Base-by-base conservation (phyloP, 2,329 filamentous ascomycete species). In the Colletotrichum plurivorum region DNA sequence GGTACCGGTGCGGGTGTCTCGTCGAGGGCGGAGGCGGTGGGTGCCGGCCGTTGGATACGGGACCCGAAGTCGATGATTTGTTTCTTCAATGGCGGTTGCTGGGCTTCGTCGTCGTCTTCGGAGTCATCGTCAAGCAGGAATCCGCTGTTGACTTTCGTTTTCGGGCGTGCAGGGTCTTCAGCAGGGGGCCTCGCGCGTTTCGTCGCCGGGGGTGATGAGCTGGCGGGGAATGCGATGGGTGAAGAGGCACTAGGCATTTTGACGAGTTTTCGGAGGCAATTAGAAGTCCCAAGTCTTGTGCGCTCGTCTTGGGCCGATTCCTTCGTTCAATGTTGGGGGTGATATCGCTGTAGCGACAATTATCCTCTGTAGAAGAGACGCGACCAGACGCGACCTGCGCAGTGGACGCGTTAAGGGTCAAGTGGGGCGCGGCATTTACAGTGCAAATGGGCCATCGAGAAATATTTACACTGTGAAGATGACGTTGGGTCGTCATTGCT, bases 221-320 rank as follows among this genome's bases (percentile, higher is more conserved):
- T 88, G 7, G 82, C 78, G 2, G 88, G 87, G 68, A 88, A 88
- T 27, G 82, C 75, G 20, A 90, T 78, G 2, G 90, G 87, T 15
- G 90, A 90, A 7, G 90, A 91, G 46, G 87, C 83, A 45, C 86
- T 83, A 27, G 88, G 80, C 89, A 92, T 92, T 51, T 59, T 67
- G 67, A 7, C n/a, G 2, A 49, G 16, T 7, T 22, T 45, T 15
- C 8, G 39, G 2, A 7, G 18, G 22, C 10, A 12, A 5, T 22
- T 4, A 9, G 16, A 16, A 25, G 15, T 10, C 16, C 13, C 36
- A 22, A 25, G 15, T 13, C 18, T 52, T 3, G 20, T 2, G n/a
- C 22, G 9, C 15, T 54, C 18, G 10, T n/a, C 9, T 9, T 25
- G 8, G 25, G 27, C 6, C 25, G 5, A 7, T 6, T 6, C 13